Evolutionary conservation across 2,329 filamentous ascomycete genomes (phyloP).

Genomic region (Penicillium sp.): DNA sequence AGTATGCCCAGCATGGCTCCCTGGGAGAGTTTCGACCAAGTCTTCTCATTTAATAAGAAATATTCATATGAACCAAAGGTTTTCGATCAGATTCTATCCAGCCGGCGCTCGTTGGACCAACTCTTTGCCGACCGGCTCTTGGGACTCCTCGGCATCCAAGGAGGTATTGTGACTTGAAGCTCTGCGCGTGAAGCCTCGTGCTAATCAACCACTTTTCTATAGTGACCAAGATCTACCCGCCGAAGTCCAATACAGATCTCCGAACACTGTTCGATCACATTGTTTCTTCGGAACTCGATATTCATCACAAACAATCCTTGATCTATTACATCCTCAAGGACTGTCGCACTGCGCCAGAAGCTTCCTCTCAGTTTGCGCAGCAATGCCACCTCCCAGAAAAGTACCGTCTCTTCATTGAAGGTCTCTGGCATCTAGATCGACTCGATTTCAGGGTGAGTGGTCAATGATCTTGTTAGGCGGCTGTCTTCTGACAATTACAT

Average conservation of each 20-base stretch:
- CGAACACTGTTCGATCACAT: conserved; percentile 63
- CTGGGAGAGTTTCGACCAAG: conserved; percentile 57
- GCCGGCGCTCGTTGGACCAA: conserved; percentile 58
- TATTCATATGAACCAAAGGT: conserved; percentile 56
- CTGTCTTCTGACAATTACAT: neutral
- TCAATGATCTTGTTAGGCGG: neutral
- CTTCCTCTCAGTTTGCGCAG: conserved; percentile 52
- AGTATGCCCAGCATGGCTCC: conserved; percentile 28
- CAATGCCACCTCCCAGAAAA: conserved; percentile 61
- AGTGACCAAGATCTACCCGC: conserved; percentile 63
- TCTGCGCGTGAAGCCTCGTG: conserved; percentile 5
- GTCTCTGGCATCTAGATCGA: conserved; percentile 70
- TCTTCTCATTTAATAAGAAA: conserved; percentile 55
- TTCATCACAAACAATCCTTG: conserved; percentile 71
- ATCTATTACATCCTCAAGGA: conserved; percentile 78
- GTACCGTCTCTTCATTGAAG: conserved; percentile 72
- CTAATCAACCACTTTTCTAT: conserved; percentile 8
- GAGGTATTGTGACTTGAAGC: conserved; percentile 45
- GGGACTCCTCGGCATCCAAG: conserved; percentile 58
- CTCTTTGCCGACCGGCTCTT: conserved; percentile 75
- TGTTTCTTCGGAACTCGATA: conserved; percentile 53
- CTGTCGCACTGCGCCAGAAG: conserved; percentile 48
- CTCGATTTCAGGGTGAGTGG: conserved; percentile 53
- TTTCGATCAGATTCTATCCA: conserved; percentile 55
- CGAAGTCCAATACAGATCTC: conserved; percentile 59